Percentiles rank a stretch among this genome's conserved stretches.
These are phyloP conservation scores for Fusarium sp. DNA, from an alignment of 2,329 filamentous ascomycete genomes.

Conservation along the genomic window DNA sequence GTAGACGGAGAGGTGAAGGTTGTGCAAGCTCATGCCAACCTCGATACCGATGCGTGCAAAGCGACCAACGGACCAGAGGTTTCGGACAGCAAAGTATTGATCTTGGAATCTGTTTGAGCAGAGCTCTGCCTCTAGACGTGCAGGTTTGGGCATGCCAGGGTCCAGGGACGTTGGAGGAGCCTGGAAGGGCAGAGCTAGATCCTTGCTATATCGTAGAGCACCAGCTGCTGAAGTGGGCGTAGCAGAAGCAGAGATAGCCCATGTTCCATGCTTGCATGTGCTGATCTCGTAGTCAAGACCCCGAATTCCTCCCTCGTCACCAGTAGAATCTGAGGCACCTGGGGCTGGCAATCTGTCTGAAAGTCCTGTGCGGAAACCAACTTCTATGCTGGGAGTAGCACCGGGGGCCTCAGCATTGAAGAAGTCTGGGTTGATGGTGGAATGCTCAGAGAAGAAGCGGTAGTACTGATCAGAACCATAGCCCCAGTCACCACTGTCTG, in stretches of 20 bases:
- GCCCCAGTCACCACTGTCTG: conserved; percentile 57
- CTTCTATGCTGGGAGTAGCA: conserved; percentile 53
- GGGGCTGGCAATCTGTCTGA: conserved; percentile 18
- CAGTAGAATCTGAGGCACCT: conserved; percentile 26
- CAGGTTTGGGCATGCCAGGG: conserved; percentile 25
- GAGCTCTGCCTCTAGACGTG: conserved; percentile 58
- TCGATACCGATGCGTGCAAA: conserved; percentile 59
- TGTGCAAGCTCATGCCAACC: conserved; percentile 54
- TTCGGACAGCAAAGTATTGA: conserved; percentile 57
- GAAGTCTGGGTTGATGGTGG: conserved; percentile 46
- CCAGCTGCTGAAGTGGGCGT: conserved; percentile 46
- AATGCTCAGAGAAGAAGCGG: conserved; percentile 49
- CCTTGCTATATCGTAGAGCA: conserved; percentile 49
- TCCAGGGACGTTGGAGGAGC: conserved; percentile 22
- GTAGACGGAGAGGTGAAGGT: conserved; percentile 59
- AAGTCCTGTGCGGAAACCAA: conserved; percentile 53
- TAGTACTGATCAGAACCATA: conserved; percentile 45
- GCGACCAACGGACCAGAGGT: conserved; percentile 55
- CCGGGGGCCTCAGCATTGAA: conserved; percentile 47
- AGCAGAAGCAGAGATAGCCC: conserved; percentile 55
- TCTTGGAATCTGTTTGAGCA: conserved; percentile 51
- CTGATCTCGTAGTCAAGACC: conserved; percentile 50
- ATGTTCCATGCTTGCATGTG: conserved; percentile 50
- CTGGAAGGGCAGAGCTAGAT: conserved; percentile 48
- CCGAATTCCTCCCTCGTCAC: conserved; percentile 51